A percentile compares a stretch with the other conserved stretches of the same genome.
phyloP scores from a whole-genome alignment of 768 basidiomycete genomes.

The Lactarius tabidus region DNA sequence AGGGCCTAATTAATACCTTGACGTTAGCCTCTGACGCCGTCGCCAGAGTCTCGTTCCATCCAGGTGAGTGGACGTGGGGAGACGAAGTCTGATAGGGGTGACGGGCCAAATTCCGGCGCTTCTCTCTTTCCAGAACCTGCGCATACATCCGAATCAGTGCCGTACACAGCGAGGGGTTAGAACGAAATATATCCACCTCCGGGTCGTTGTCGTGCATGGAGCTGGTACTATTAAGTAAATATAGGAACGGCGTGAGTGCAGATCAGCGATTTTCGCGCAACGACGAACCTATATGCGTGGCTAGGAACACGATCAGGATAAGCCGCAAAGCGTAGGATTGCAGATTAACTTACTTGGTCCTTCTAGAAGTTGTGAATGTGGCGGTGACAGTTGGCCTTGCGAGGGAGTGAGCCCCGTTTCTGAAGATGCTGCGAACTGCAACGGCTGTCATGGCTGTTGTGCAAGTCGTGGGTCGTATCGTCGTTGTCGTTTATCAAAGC shows the following conservation, averaged over 20 bases:
- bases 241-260: neutral
- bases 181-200: conserved; percentile 35
- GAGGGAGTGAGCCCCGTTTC: conserved; percentile 23
- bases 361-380: conserved; percentile 1
- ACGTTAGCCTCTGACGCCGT: conserved; percentile 59
- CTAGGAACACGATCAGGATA: neutral
- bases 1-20: conserved; percentile 43
- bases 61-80: conserved; percentile 52
- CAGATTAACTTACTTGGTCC: conserved; percentile 7
- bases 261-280: neutral
- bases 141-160: neutral
- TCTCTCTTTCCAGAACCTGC: conserved; percentile 51
- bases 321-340: neutral
- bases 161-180: neutral
- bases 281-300: conserved; percentile 20
- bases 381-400: conserved; percentile 15
- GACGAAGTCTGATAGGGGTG: conserved; percentile 46
- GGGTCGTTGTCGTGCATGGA: conserved; percentile 60
- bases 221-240: conserved; percentile 28
- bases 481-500: neutral
- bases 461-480: neutral
- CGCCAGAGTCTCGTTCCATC: conserved; percentile 69
- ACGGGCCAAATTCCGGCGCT: conserved; percentile 45
- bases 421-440: conserved; percentile 20
- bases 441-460: conserved; percentile 9